These are phyloP conservation scores for Exophiala sp. DNA, from an alignment of 2,329 filamentous ascomycete genomes.

Conservation along the genomic window DNA sequence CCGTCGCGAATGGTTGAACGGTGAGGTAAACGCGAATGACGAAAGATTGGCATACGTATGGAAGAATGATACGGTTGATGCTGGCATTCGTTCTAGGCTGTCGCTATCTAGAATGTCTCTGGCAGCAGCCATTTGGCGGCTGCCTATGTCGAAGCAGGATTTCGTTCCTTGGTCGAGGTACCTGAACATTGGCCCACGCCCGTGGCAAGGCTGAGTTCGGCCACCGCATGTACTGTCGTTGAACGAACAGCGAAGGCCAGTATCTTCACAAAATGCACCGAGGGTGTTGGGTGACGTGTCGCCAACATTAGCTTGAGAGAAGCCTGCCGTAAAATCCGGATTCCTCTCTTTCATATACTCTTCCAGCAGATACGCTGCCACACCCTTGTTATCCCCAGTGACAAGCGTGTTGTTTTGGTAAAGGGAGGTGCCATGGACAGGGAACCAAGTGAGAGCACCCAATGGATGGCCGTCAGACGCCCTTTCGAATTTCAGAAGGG, in stretches of 20 bases:
- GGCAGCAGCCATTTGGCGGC: conserved; percentile 42
- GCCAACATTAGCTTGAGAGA: conserved; percentile 85
- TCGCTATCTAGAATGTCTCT: conserved; percentile 53
- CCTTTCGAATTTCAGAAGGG: conserved; percentile 70
- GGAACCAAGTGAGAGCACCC: conserved; percentile 82
- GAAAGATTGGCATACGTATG: conserved; percentile 82
- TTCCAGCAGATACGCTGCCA: conserved; percentile 80
- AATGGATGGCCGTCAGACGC: conserved; percentile 68
- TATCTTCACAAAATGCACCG: conserved; percentile 84
- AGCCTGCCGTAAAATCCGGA: conserved; percentile 73
- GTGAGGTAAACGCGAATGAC: conserved; percentile 64
- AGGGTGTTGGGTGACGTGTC: conserved; percentile 85
- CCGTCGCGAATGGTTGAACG: conserved; percentile 57
- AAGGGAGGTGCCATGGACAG: conserved; percentile 86
- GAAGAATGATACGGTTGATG: conserved; percentile 67
- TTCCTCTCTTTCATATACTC: conserved; percentile 35
- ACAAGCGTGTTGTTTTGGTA: conserved; percentile 86
- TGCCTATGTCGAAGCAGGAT: conserved; percentile 47
- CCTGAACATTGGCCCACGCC: conserved; percentile 43
- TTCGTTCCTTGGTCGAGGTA: conserved; percentile 43
- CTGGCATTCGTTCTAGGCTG: conserved; percentile 45
- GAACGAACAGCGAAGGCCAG: conserved; percentile 48
- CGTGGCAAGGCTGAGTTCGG: conserved; percentile 40
- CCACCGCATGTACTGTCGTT: conserved; percentile 73
- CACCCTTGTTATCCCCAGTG: conserved; percentile 94